phyloP scores from a whole-genome alignment of 2,329 filamentous ascomycete species.

The Elsinoe perseae region DNA sequence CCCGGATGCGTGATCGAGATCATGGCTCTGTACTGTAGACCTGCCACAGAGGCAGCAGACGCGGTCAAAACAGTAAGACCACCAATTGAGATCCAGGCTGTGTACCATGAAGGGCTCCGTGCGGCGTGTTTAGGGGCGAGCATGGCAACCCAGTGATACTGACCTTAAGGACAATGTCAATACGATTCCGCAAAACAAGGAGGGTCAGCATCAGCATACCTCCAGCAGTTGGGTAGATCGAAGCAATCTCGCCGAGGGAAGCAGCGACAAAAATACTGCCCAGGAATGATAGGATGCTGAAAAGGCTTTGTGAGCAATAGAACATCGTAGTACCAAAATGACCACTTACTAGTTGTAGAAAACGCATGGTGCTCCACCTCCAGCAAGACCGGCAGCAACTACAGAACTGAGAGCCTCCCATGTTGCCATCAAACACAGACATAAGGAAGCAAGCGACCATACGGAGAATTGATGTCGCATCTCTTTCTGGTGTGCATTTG shows the following conservation, averaged over 20 bases:
- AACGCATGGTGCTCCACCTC: conserved; percentile 41
- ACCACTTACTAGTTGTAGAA: conserved; percentile 42
- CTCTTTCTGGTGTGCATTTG: background rate
- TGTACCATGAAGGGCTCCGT: conserved; percentile 34
- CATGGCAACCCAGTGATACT: conserved; percentile 42
- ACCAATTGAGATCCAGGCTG: conserved; percentile 22
- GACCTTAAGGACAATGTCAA: conserved; percentile 32
- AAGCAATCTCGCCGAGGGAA: conserved; percentile 37
- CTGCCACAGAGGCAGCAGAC: conserved; percentile 19
- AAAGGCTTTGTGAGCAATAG: conserved; percentile 1
- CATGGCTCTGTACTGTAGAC: conserved; percentile 16
- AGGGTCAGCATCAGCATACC: background rate
- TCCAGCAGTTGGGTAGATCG: conserved; percentile 32
- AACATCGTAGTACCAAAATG: no score
- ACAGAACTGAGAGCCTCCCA: conserved; percentile 46
- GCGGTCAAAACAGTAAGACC: conserved; percentile 21
- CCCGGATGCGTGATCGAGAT: background rate
- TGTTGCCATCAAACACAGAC: conserved; percentile 45
- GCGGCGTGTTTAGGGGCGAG: conserved; percentile 31
- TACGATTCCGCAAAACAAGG: no score
- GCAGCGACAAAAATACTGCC: conserved; percentile 35
- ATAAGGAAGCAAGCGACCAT: conserved; percentile 38
- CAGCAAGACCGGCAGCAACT: conserved; percentile 38
- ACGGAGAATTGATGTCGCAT: conserved; percentile 21
- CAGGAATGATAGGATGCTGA: conserved; percentile 37